Evolutionary conservation across 305 asterid species (phyloP), one percentile per base, ranked within the genome.

Genomic region (Fraxinus baroniana): DNA sequence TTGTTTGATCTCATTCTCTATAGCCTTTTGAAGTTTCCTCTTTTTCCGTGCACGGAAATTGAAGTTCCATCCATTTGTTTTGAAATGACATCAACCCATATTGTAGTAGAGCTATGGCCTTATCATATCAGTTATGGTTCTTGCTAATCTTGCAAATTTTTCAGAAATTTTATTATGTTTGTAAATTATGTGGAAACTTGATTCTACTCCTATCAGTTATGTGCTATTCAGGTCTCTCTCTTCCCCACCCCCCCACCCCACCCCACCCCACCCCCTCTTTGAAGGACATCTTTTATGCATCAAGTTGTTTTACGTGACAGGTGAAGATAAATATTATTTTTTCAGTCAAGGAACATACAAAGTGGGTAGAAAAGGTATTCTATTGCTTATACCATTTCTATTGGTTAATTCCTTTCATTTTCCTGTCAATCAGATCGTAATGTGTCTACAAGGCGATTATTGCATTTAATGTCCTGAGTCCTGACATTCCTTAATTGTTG

Each of bases 321-420:
- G 92, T 83, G 98, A 96, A 89, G 89, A 91, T 39, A 92, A 85
- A 80, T 96, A 92, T 84, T 91, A 93, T 88, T 90, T 96, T 80
- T 91, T 91, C 90, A 86, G 88, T 20, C 89, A 88, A 85, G 99
- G 99, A 80, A 86, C 94, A n/a, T 96, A 94, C 86, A 92, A 91
- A 91, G 97, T 91, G 77, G 99, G 98, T 60, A 93, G 98, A 84
- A 96, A 89, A 96, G 98, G 98, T 93, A 89, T 12, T 28, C 17
- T 15, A 30, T 76, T 24, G 70, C 55, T 68, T 10, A 18, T 37
- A 32, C 12, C 44, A 71, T 32, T 71, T 71, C 41, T 71, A 0
- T 33, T 71, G 62, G 15, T 46, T 30, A 62, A 62, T 60, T 24
- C 76, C 28, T 62, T 64, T 3, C 36, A 28, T 32, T 26, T 68